Conservation (phyloP, 1,139 yeast species). For the Suzukiozyma palmioleophila region DNA sequence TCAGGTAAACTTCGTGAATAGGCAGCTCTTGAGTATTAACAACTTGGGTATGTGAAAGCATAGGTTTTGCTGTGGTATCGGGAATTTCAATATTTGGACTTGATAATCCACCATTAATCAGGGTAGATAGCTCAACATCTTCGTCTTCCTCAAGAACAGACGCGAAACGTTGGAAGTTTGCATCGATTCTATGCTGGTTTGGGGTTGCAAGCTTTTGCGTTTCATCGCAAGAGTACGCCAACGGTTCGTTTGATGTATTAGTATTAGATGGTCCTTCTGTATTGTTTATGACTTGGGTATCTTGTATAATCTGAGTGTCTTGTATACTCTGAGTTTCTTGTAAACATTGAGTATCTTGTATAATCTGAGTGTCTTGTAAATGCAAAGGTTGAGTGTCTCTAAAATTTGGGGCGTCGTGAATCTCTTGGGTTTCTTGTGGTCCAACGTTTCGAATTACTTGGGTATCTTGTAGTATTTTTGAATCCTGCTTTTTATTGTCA, state of each 20-base stretch:
- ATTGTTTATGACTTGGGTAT: neutral
- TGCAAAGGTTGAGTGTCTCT: no score
- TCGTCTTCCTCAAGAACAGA: neutral
- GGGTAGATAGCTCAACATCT: neutral
- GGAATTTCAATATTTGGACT: conserved; percentile 1
- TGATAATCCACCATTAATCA: neutral
- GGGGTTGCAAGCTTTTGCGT: neutral
- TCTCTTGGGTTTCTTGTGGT: neutral
- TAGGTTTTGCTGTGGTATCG: neutral
- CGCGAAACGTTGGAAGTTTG: neutral
- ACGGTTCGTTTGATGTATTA: neutral
- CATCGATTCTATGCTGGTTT: neutral
- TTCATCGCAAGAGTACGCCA: neutral
- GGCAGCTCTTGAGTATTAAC: conserved; percentile 17
- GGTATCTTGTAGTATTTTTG: neutral
- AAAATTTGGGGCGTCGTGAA: no score
- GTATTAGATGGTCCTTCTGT: neutral
- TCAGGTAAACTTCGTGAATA: conserved; percentile 3
- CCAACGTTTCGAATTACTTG: neutral
- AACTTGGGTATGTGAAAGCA: conserved; percentile 14
- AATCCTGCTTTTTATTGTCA: no score
- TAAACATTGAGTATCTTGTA: conserved; percentile 7
- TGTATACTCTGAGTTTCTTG: conserved; percentile 1
- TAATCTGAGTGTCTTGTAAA: neutral
- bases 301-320: conserved; percentile 4